These are phyloP conservation scores for Kernera saxatilis DNA, from an alignment of 345 rosid species.

Conservation along the genomic window DNA sequence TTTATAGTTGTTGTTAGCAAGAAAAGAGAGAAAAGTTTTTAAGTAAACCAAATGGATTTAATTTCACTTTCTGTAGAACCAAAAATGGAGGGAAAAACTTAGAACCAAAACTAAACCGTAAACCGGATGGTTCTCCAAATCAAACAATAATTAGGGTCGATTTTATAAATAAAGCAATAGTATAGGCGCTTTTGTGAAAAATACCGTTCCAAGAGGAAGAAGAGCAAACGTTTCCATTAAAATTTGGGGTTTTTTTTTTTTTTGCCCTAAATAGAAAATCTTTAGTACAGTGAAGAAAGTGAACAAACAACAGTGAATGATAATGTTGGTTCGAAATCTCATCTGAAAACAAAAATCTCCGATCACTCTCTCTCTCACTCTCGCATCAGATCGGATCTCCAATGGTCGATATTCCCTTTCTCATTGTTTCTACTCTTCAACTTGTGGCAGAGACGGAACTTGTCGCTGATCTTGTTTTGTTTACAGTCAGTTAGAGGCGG, in stretches of 20 bases:
- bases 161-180: neutral
- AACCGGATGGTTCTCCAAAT: no score
- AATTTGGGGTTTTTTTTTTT: neutral
- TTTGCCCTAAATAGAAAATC: neutral
- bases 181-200: neutral
- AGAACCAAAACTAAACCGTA: no score
- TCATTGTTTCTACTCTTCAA: neutral
- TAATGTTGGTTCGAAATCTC: neutral
- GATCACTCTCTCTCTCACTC: neutral
- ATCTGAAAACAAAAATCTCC: slow-evolving; percentile 9
- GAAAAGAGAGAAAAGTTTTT: no score
- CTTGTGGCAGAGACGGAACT: neutral
- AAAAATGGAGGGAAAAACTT: no score
- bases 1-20: no score
- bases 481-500: slow-evolving; percentile 39
- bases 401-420: neutral
- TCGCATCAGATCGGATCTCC: neutral
- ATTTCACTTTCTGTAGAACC: no score
- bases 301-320: neutral
- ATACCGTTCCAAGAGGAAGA: neutral
- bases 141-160: no score
- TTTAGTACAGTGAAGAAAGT: neutral
- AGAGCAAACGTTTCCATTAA: neutral
- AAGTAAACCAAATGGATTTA: no score
- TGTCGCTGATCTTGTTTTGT: slow-evolving; percentile 12